Base-by-base conservation (phyloP, 768 basidiomycete genomes). In the Suillus bovinus region DNA sequence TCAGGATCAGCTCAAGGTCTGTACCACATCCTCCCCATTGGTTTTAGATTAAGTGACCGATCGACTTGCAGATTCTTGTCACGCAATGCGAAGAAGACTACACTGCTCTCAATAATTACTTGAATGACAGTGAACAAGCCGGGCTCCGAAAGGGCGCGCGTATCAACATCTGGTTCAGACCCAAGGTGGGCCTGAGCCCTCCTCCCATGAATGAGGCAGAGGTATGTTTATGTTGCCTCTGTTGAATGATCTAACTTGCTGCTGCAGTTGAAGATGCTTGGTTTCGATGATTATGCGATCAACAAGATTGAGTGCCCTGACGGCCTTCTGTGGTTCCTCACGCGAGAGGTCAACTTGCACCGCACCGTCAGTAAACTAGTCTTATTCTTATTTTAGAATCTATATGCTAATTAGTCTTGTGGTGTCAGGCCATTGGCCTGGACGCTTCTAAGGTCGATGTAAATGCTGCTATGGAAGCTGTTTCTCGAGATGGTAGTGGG, bases 41-140 rank as follows among this genome's bases (percentile, higher is more conserved):
- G 24, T 49, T 41, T 60, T 29, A 20, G 36, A 22, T 8, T 31
- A 24, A 53, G 14, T 29, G 17, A 24, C 10, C 39, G 36, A 56
- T 56, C 10, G 22, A 7, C 10, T 56, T 39, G 24, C 66, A 96
- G 95, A 92, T 87, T 0, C 90, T 99, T 72, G 87, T 99, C 8
- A 85, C 87, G 20, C 92, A 94, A 72, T 88, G 86, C 66, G 82
- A 87, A 63, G 89, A 91, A 61, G 96, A 99, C 69, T 91, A 91
- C 57, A 78, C 88, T 62, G 75, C 80, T 2, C 78, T 99, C 49
- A 91, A 92, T 64, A 72, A 75, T 13, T 77, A 85, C 41, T 81
- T 91, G 67, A 90, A 89, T 66, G 92, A 94, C 73, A 78, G 78
- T 1, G 71, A 78, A 0, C 76, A 82, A 52, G 85, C 80, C 6